Conservation (phyloP, 2,329 filamentous ascomycete genomes). For the Paecilomyces dactylethromorphus region DNA sequence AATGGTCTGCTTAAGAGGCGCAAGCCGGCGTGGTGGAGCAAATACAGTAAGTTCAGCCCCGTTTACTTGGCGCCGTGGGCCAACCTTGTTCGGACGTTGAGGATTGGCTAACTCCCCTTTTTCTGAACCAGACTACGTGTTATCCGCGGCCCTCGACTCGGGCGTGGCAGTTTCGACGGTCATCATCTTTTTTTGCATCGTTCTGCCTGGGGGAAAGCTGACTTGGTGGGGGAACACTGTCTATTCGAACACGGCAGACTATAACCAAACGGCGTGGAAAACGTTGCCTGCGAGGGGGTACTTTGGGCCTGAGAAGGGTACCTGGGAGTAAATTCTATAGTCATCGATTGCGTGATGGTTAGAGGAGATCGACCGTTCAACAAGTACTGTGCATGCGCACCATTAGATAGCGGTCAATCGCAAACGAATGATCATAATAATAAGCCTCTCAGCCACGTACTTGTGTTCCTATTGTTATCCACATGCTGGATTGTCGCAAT, state of each 20-base stretch:
- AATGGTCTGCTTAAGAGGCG: slow-evolving; percentile 38
- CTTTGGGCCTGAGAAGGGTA: not conserved
- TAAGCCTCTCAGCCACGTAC: not conserved
- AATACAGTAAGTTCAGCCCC: slow-evolving; percentile 33
- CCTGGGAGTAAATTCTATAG: not conserved
- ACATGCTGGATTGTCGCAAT: not conserved
- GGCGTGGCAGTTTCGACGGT: slow-evolving; percentile 38
- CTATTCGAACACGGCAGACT: slow-evolving; percentile 34
- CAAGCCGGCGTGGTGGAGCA: slow-evolving; percentile 43
- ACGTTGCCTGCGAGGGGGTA: not conserved
- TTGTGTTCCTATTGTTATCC: not conserved
- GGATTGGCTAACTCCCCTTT: not conserved
- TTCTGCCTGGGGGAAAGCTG: slow-evolving; percentile 32
- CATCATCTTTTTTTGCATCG: slow-evolving; percentile 40
- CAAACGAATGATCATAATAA: not conserved
- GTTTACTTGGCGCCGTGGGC: not conserved
- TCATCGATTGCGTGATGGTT: not conserved
- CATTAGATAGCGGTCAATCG: not conserved
- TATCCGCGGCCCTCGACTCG: slow-evolving; percentile 38
- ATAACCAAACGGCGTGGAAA: slow-evolving; percentile 29
- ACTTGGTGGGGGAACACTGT: slow-evolving; percentile 40
- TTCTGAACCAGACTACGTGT: slow-evolving; percentile 29
- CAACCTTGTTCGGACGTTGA: not conserved
- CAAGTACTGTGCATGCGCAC: not conserved
- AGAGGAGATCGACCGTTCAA: not conserved